Percentiles rank a stretch among this genome's conserved stretches.
These are phyloP conservation scores for Diaporthe batatas DNA, from an alignment of 2,329 filamentous ascomycete species.

Conservation along the genomic window DNA sequence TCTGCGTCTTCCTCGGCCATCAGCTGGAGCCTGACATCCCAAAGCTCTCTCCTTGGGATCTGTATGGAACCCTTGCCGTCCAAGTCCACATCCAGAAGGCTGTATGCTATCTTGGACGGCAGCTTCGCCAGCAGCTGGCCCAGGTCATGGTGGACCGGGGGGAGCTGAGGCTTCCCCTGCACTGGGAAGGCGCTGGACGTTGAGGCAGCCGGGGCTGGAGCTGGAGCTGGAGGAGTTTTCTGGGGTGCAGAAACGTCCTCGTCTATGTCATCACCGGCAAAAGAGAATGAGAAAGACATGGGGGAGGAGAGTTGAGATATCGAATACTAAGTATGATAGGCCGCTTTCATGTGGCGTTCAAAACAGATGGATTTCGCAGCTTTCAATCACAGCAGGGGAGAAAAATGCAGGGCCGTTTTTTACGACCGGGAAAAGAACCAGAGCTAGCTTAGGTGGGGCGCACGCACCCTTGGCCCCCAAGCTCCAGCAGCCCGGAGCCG, in stretches of 20 bases:
- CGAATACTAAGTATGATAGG: background rate
- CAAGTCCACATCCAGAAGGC: constrained; percentile 70
- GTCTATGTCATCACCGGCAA: constrained; percentile 75
- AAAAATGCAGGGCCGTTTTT: constrained; percentile 27
- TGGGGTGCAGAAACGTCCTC: constrained; percentile 51
- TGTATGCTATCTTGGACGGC: constrained; percentile 81
- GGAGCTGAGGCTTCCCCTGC: constrained; percentile 70
- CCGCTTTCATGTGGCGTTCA: background rate
- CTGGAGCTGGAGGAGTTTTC: constrained; percentile 30
- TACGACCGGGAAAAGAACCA: constrained; percentile 11
- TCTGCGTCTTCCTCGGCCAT: constrained; percentile 77
- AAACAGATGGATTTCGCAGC: too few relatives aligned
- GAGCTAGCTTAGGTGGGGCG: background rate
- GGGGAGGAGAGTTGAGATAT: background rate
- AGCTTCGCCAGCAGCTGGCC: constrained; percentile 67
- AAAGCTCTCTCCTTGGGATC: constrained; percentile 81
- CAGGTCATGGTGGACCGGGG: constrained; percentile 65
- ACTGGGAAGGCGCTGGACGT: constrained; percentile 70
- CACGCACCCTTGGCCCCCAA: background rate
- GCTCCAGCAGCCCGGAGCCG: constrained; percentile 24
- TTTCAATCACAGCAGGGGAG: background rate
- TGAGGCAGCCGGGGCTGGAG: constrained; percentile 45
- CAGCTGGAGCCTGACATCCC: constrained; percentile 84
- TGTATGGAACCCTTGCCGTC: constrained; percentile 66
- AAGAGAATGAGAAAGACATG: constrained; percentile 71